Percentiles rank a stretch among this genome's conserved stretches.
Evolutionary conservation across 495 filamentous ascomycete genomes (phyloP).

Genomic region (Penicillium steckii): DNA sequence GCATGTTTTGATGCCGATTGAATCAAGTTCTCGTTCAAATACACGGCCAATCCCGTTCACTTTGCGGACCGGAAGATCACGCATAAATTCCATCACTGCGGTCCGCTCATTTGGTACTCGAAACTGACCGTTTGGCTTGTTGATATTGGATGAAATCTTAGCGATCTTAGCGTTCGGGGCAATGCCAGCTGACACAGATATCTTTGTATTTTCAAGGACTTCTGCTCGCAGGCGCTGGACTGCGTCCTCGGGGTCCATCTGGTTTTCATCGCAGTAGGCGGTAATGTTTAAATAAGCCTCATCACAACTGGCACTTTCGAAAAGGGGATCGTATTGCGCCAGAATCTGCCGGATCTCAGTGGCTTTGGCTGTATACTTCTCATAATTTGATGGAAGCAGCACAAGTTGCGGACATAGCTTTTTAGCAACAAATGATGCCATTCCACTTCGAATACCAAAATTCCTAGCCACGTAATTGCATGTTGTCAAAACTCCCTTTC

Average conservation of each 20-base stretch:
- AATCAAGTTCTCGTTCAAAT: slow-evolving; percentile 86
- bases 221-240: slow-evolving; percentile 74
- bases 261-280: slow-evolving; percentile 70
- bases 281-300: slow-evolving; percentile 98
- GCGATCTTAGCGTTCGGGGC: slow-evolving; percentile 90
- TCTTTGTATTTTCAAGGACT: slow-evolving; percentile 71
- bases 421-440: slow-evolving; percentile 93
- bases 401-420: slow-evolving; percentile 90
- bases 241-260: slow-evolving; percentile 66
- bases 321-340: slow-evolving; percentile 81
- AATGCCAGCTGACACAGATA: slow-evolving; percentile 94
- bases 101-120: slow-evolving; percentile 65
- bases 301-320: slow-evolving; percentile 90
- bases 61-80: slow-evolving; percentile 75
- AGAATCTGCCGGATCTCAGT: slow-evolving; percentile 82
- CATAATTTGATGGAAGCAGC: slow-evolving; percentile 79
- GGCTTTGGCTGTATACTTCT: slow-evolving; percentile 90
- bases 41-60: slow-evolving; percentile 93
- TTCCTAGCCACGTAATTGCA: slow-evolving; percentile 93
- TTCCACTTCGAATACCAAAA: slow-evolving; percentile 87
- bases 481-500: slow-evolving; percentile 86
- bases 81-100: slow-evolving; percentile 84
- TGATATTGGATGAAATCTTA: slow-evolving; percentile 91
- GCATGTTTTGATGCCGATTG: slow-evolving; percentile 84
- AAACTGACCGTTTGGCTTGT: slow-evolving; percentile 96